A percentile compares a stretch with the other conserved stretches of the same genome.
These are phyloP conservation scores for Leucocoprinus leucothites DNA, from an alignment of 768 basidiomycete genomes.

Conservation along the genomic window DNA sequence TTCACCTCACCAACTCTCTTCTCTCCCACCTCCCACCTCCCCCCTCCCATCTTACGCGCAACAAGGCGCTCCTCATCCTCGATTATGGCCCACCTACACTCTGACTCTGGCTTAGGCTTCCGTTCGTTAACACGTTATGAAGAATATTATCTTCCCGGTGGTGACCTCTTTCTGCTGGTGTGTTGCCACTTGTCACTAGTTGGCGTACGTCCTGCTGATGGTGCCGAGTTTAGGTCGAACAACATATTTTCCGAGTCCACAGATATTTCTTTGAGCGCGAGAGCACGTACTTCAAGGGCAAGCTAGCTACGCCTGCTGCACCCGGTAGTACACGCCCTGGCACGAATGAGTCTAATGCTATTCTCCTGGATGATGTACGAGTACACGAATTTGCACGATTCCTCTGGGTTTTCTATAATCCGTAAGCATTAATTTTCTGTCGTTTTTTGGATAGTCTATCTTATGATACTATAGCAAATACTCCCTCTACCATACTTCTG, in stretches of 20 bases:
- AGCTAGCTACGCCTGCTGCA: slow-evolving; percentile 27
- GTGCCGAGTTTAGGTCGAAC: slow-evolving; percentile 43
- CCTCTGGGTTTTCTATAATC: slow-evolving; percentile 56
- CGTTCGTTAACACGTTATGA: slow-evolving; percentile 23
- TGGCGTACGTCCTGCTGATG: neutral
- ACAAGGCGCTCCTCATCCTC: slow-evolving; percentile 11
- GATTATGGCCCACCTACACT: neutral
- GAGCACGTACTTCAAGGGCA: slow-evolving; percentile 42
- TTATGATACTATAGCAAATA: slow-evolving; percentile 39
- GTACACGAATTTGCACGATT: slow-evolving; percentile 41
- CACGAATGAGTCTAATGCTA: slow-evolving; percentile 35
- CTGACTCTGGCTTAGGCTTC: slow-evolving; percentile 20
- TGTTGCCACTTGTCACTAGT: slow-evolving; percentile 15
- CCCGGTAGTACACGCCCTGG: slow-evolving; percentile 32
- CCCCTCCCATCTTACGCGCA: slow-evolving; percentile 25
- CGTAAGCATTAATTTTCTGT: slow-evolving; percentile 27
- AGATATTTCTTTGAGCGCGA: slow-evolving; percentile 64
- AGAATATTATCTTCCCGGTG: slow-evolving; percentile 51
- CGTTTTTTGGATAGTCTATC: neutral
- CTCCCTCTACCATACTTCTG: slow-evolving; percentile 47
- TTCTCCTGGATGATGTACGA: slow-evolving; percentile 35
- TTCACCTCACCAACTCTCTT: neutral
- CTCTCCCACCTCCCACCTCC: slow-evolving; percentile 15
- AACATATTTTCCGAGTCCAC: slow-evolving; percentile 54
- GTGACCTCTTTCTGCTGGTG: slow-evolving; percentile 54